phyloP scores from a whole-genome alignment of 495 filamentous ascomycete genomes.

The Cercophora samala region DNA sequence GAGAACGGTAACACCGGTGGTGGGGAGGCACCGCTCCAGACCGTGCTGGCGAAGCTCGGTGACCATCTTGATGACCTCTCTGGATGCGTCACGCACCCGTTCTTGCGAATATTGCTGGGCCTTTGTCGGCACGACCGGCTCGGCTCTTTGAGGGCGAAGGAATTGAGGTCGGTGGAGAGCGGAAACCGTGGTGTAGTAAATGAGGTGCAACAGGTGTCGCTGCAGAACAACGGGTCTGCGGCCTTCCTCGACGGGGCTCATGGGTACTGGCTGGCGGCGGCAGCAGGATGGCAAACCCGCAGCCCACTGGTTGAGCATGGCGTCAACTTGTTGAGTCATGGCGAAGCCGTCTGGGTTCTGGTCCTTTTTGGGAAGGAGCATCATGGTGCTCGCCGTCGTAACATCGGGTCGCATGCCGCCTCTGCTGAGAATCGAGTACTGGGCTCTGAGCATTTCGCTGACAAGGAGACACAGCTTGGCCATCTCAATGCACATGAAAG shows the following conservation, averaged over 20 bases:
- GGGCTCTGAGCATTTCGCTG: slow-evolving; percentile 75
- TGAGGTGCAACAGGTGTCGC: slow-evolving; percentile 77
- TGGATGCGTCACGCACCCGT: slow-evolving; percentile 74
- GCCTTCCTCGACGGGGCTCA: slow-evolving; percentile 44
- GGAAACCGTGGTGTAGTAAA: slow-evolving; percentile 81
- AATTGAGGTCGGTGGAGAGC: slow-evolving; percentile 87
- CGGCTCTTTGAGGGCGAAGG: slow-evolving; percentile 62
- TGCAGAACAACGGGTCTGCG: slow-evolving; percentile 60
- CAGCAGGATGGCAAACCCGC: slow-evolving; percentile 65
- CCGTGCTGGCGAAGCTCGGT: slow-evolving; percentile 64
- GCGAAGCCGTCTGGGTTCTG: neutral
- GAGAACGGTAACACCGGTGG: slow-evolving; percentile 83
- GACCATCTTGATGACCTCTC: slow-evolving; percentile 76
- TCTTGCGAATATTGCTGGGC: slow-evolving; percentile 73
- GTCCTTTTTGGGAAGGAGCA: slow-evolving; percentile 83
- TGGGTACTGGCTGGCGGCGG: slow-evolving; percentile 52
- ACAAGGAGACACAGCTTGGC: slow-evolving; percentile 84
- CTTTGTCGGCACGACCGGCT: slow-evolving; percentile 51
- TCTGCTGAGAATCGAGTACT: slow-evolving; percentile 85
- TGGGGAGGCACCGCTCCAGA: slow-evolving; percentile 75
- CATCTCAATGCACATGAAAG: slow-evolving; percentile 85
- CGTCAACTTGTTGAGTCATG: slow-evolving; percentile 48
- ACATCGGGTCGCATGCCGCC: slow-evolving; percentile 66
- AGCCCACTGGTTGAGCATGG: slow-evolving; percentile 69
- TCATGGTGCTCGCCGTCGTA: slow-evolving; percentile 76